These are phyloP conservation scores for Alloteropsis angusta DNA, from an alignment of 202 grass and related monocot species.

Conservation along the genomic window DNA sequence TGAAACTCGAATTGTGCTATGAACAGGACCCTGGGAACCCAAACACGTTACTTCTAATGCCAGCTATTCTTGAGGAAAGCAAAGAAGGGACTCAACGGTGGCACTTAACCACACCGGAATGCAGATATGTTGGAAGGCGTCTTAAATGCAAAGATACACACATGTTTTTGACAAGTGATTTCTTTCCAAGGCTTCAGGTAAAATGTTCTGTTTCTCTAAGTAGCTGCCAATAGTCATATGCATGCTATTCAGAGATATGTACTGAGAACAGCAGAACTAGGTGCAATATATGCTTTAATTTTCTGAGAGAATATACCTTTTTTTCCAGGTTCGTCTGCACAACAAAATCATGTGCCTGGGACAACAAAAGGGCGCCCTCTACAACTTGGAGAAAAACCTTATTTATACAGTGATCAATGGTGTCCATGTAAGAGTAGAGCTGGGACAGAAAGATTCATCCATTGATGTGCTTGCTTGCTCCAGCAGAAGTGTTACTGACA, in stretches of 20 bases:
- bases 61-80: constrained; percentile 63
- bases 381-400: constrained; percentile 74
- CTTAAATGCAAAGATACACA: constrained; percentile 67
- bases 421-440: constrained; percentile 59
- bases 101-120: constrained; percentile 41
- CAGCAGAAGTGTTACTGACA: constrained; percentile 68
- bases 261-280: background rate
- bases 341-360: constrained; percentile 48
- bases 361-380: constrained; percentile 38
- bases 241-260: background rate
- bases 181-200: constrained; percentile 92
- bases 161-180: constrained; percentile 62
- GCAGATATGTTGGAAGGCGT: constrained; percentile 62
- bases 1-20: constrained; percentile 76
- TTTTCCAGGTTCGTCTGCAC: constrained; percentile 75
- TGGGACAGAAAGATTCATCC: constrained; percentile 43
- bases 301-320: constrained; percentile 2
- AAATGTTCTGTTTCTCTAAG: background rate
- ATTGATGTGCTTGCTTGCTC: constrained; percentile 85
- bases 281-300: background rate
- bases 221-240: background rate
- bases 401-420: constrained; percentile 66
- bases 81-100: constrained; percentile 43
- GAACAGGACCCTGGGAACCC: constrained; percentile 79
- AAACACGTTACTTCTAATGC: constrained; percentile 59